Conservation (phyloP, 495 filamentous ascomycete genomes). For the Halenospora varia region DNA sequence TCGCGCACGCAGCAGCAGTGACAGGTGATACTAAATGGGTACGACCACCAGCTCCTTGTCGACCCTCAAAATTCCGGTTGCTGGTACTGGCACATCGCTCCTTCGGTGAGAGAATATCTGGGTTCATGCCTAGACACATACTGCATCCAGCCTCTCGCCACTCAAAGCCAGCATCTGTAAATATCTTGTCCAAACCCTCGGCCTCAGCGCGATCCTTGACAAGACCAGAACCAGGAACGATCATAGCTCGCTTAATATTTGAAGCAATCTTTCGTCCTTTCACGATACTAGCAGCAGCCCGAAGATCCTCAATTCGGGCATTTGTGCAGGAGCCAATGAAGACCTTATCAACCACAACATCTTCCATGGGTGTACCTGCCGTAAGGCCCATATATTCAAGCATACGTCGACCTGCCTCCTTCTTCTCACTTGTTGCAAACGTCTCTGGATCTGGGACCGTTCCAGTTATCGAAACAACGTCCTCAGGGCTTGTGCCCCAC, state of each 20-base stretch:
- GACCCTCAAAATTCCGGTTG: conserved; percentile 97
- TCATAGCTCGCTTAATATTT: conserved; percentile 91
- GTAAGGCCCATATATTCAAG: conserved; percentile 95
- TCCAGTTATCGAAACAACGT: conserved; percentile 90
- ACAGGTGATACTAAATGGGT: conserved; percentile 97
- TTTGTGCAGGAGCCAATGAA: conserved; percentile 99
- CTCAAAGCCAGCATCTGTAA: conserved; percentile 88
- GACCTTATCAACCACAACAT: conserved; percentile 87
- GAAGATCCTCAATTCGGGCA: conserved; percentile 91
- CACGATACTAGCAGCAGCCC: conserved; percentile 79
- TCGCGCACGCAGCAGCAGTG: conserved; percentile 90
- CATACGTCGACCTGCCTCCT: conserved; percentile 70
- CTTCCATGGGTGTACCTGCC: conserved; percentile 82
- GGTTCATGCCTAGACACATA: conserved; percentile 99
- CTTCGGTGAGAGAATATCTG: conserved; percentile 89
- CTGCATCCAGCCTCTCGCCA: conserved; percentile 98
- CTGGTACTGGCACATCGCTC: conserved; percentile 94
- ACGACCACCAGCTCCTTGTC: conserved; percentile 88
- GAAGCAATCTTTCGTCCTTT: conserved; percentile 78
- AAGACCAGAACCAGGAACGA: conserved; percentile 92
- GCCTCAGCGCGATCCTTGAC: conserved; percentile 90
- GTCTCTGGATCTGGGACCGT: conserved; percentile 85
- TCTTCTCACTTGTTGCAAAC: conserved; percentile 73
- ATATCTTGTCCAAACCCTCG: conserved; percentile 91
- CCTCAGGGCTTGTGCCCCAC: conserved; percentile 96